Conservation (phyloP, 2,329 filamentous ascomycete species). For the Fusarium vanettenii region DNA sequence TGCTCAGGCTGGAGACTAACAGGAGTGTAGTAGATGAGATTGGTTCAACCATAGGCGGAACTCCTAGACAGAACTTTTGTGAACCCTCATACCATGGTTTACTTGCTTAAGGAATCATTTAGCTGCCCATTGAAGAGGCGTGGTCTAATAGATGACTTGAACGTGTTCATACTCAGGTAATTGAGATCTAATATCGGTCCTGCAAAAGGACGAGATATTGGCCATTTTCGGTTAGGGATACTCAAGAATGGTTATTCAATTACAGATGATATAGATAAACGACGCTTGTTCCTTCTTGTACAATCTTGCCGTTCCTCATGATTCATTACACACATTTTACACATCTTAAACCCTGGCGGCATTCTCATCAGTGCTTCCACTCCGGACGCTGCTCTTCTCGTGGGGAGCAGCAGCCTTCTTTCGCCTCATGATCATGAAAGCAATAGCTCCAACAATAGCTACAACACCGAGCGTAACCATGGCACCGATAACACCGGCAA, state of each 20-base stretch:
- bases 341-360: neutral
- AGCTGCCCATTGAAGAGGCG: neutral
- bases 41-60: too few species aligned
- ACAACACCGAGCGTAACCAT: slow-evolving; percentile 48
- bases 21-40: neutral
- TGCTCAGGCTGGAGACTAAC: neutral
- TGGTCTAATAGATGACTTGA: neutral
- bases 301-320: neutral
- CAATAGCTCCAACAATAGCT: slow-evolving; percentile 24
- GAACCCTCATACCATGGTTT: neutral
- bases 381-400: slow-evolving; percentile 25
- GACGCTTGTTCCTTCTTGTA: neutral
- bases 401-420: slow-evolving; percentile 16
- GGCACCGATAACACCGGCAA: slow-evolving; percentile 49
- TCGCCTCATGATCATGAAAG: slow-evolving; percentile 39
- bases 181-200: too few species aligned
- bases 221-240: neutral
- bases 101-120: neutral
- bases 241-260: neutral
- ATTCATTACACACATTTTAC: neutral
- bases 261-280: neutral
- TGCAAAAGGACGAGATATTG: too few species aligned
- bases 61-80: neutral
- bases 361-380: slow-evolving; percentile 22
- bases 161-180: too few species aligned